These are phyloP conservation scores for Vitis rotundifolia DNA, from an alignment of 164 flowering plant genomes.

Conservation along the genomic window DNA sequence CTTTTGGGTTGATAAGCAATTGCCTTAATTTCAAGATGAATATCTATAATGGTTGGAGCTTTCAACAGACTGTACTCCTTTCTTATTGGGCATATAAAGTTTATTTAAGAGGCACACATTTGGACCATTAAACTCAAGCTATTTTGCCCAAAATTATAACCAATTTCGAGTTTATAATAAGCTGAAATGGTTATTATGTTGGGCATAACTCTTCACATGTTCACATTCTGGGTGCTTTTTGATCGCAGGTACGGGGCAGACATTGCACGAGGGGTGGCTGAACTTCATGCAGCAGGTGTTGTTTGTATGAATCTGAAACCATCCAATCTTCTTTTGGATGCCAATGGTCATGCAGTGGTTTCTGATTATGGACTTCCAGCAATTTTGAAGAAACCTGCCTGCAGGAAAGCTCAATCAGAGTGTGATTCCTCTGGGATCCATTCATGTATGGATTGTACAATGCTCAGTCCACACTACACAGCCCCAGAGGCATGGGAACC, in stretches of 20 bases:
- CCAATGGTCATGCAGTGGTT: constrained; percentile 86
- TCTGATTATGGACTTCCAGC: constrained; percentile 97
- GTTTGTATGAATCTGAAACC: constrained; percentile 96
- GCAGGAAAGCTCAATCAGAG: constrained; percentile 78
- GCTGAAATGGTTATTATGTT: neutral
- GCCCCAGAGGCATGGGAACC: constrained; percentile 99
- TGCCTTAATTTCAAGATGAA: too few relatives aligned
- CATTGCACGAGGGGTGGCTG: constrained; percentile 97
- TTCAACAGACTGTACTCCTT: too few relatives aligned
- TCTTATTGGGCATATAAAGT: too few relatives aligned
- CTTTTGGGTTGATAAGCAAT: too few relatives aligned
- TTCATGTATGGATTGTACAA: constrained; percentile 96
- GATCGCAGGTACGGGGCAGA: constrained; percentile 92
- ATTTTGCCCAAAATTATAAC: neutral
- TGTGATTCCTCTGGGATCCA: constrained; percentile 69
- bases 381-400: constrained; percentile 79
- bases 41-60: too few relatives aligned
- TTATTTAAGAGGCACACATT: too few relatives aligned
- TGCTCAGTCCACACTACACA: constrained; percentile 90
- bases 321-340: constrained; percentile 94
- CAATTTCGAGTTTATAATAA: neutral
- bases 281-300: constrained; percentile 98
- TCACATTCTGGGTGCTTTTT: constrained; percentile 10
- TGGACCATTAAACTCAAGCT: neutral
- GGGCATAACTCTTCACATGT: constrained; percentile 10